Percentiles rank a stretch among this genome's conserved stretches.
Conservation (phyloP, 768 basidiomycete species). For the Phlebiopsis gigantea region DNA sequence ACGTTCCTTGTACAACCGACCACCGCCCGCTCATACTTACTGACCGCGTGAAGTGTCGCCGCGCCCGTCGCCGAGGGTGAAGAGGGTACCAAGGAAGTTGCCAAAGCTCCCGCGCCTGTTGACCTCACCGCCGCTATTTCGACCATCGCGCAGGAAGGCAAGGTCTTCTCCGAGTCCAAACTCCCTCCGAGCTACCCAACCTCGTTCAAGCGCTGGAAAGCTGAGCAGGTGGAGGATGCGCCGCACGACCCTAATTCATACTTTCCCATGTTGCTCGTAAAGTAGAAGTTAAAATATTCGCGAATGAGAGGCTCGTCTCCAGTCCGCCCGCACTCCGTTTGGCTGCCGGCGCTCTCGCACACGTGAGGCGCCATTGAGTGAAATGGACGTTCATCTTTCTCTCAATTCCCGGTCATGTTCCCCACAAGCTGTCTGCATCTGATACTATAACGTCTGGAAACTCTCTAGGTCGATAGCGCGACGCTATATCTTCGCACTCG, state of each 20-base stretch:
- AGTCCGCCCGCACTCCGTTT: no score
- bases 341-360: background rate
- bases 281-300: conserved; percentile 21
- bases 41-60: conserved; percentile 39
- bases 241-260: conserved; percentile 80
- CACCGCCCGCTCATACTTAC: conserved; percentile 6
- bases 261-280: conserved; percentile 70
- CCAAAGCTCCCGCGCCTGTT: conserved; percentile 39
- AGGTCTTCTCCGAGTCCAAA: conserved; percentile 54
- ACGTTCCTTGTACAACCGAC: no score
- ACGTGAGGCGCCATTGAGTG: conserved; percentile 1
- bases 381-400: background rate
- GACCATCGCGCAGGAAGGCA: conserved; percentile 49
- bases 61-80: conserved; percentile 38
- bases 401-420: background rate
- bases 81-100: conserved; percentile 35
- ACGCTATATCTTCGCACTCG: no score
- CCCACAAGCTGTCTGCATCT: background rate
- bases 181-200: conserved; percentile 74
- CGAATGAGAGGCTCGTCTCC: background rate
- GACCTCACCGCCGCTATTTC: conserved; percentile 73
- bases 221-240: conserved; percentile 65
- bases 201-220: conserved; percentile 68
- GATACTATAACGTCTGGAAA: background rate
- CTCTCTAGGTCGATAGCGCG: no score